These are phyloP conservation scores for Pyricularia sp. DNA, from an alignment of 2,329 filamentous ascomycete species.

Conservation along the genomic window DNA sequence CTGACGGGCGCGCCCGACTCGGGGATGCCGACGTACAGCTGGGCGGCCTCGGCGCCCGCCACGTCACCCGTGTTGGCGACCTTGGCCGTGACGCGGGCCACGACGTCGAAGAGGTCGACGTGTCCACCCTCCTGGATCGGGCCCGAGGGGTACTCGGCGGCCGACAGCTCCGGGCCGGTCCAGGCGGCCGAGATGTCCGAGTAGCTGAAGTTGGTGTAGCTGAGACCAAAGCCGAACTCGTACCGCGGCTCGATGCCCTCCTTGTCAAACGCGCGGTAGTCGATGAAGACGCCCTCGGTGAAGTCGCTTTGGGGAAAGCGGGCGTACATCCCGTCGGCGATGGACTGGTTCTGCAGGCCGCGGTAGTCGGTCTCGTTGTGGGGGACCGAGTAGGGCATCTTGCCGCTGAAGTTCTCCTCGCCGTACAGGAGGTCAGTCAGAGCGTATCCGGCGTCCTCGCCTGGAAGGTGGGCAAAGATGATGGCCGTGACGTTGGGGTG, in stretches of 20 bases:
- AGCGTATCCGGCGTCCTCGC: conserved; percentile 38
- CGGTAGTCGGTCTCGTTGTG: conserved; percentile 29
- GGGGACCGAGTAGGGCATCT: conserved; percentile 36
- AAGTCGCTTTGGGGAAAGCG: conserved; percentile 56
- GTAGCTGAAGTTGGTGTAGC: conserved; percentile 67
- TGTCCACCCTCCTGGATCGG: conserved; percentile 10
- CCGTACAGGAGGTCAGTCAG: conserved; percentile 35
- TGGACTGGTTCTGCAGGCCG: conserved; percentile 10
- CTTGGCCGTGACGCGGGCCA: conserved; percentile 25
- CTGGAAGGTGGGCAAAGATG: conserved; percentile 40
- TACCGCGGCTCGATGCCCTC: conserved; percentile 56
- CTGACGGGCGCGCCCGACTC: conserved; percentile 28
- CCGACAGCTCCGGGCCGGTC: conserved; percentile 45
- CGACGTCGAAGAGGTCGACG: conserved; percentile 17
- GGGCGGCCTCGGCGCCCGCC: conserved; percentile 14
- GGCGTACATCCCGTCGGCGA: conserved; percentile 6
- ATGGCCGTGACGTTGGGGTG: conserved; percentile 42
- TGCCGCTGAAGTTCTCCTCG: conserved; percentile 29
- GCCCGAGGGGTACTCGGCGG: conserved; percentile 33
- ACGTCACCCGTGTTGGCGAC: conserved; percentile 30
- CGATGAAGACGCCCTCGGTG: conserved; percentile 66
- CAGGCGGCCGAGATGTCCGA: conserved; percentile 50
- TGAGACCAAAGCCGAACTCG: conserved; percentile 69
- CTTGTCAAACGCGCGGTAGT: conserved; percentile 63
- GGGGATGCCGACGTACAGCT: conserved; percentile 16